phyloP scores from a whole-genome alignment of 306 rosid species.

The Pueraria montana region DNA sequence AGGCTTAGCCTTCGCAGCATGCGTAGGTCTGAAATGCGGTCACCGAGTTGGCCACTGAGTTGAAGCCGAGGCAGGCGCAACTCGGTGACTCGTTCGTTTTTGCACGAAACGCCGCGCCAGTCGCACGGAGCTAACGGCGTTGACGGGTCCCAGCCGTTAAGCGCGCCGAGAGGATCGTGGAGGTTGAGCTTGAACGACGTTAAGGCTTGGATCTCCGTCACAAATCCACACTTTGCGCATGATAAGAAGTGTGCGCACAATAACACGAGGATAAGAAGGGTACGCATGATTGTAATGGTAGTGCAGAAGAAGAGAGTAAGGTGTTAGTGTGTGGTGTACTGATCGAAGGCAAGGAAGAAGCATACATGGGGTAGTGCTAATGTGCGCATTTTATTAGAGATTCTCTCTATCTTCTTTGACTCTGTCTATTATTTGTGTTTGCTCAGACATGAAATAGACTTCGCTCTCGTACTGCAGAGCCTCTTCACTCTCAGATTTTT shows the following conservation, averaged over 20 bases:
- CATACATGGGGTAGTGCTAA: not conserved
- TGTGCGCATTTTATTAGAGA: not conserved
- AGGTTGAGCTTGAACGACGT: slow-evolving; percentile 24
- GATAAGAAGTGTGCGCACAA: not conserved
- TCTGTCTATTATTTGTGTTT: not conserved
- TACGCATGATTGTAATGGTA: not conserved
- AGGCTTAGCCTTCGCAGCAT: slow-evolving; percentile 30
- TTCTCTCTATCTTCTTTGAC: not conserved
- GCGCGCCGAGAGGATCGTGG: slow-evolving; percentile 25
- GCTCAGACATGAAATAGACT: not conserved
- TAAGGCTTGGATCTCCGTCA: slow-evolving; percentile 13
- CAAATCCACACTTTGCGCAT: not conserved
- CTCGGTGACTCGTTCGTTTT: slow-evolving; percentile 13
- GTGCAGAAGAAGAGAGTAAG: not conserved
- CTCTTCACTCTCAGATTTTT: not conserved
- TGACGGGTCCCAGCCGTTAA: slow-evolving; percentile 23
- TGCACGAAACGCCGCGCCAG: slow-evolving; percentile 26
- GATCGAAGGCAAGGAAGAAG: not conserved
- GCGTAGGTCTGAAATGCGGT: slow-evolving; percentile 25
- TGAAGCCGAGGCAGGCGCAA: slow-evolving; percentile 17
- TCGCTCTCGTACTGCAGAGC: not conserved
- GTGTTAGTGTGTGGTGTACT: not conserved
- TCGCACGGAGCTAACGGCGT: slow-evolving; percentile 26
- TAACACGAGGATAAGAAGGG: not conserved
- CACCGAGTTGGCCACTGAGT: slow-evolving; percentile 16